Evolutionary conservation across 768 basidiomycete species (phyloP).

Genomic region (Artomyces pyxidatus): DNA sequence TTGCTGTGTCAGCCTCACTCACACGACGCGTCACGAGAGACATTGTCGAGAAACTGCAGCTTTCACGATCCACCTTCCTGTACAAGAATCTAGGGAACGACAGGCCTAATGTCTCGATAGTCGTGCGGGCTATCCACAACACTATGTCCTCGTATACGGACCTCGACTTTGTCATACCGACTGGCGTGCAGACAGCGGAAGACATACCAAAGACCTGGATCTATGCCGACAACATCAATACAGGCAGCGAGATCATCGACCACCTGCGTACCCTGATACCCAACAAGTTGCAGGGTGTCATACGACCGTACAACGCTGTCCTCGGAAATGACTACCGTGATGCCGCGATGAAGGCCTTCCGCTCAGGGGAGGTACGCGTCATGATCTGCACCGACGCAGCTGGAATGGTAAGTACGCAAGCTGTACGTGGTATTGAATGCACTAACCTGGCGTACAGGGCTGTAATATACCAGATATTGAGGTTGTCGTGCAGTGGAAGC

Average conservation of each 20-base stretch:
- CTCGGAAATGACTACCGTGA: conserved; percentile 12
- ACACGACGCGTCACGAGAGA: conserved; percentile 13
- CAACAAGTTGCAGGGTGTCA: neutral
- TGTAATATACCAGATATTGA: conserved; percentile 24
- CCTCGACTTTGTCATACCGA: conserved; percentile 20
- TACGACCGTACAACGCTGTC: conserved; percentile 18
- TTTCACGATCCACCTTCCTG: conserved; percentile 1
- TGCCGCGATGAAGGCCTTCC: conserved; percentile 15
- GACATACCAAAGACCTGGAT: conserved; percentile 22
- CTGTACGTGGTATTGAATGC: neutral
- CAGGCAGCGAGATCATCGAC: conserved; percentile 14
- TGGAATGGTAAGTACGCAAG: conserved; percentile 14
- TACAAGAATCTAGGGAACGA: conserved; percentile 20
- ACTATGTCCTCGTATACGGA: conserved; percentile 17
- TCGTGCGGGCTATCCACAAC: conserved; percentile 19
- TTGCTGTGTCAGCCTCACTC: conserved; percentile 18
- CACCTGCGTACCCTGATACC: conserved; percentile 7
- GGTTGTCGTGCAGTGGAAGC: conserved; percentile 31
- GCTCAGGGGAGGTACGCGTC: conserved; percentile 11
- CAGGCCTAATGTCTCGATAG: conserved; percentile 19
- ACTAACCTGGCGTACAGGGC: conserved; percentile 8
- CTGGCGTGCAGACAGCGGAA: neutral
- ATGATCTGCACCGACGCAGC: conserved; percentile 22
- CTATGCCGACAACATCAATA: conserved; percentile 18
- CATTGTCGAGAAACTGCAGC: conserved; percentile 13